Evolutionary conservation across 2,329 filamentous ascomycete species (phyloP), one percentile per base, ranked within the genome.

Genomic region (Colletotrichum tofieldiae): DNA sequence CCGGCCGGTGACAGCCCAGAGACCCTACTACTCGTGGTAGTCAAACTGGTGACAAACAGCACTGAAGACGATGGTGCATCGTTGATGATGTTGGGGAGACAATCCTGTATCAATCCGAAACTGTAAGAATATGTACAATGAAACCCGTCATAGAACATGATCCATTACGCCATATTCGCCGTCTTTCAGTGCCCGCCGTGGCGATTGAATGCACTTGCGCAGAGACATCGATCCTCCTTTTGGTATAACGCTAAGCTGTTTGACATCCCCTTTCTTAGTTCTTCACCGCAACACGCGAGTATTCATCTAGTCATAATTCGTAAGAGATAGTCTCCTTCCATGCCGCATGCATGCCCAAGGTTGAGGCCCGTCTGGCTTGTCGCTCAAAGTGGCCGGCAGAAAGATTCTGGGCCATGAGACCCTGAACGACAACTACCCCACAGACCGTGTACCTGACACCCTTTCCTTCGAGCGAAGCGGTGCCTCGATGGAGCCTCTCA

Each of bases 11-110:
- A 92, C 92, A 73, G 92, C 92, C 45, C 95, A 98, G 85, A 90
- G 93, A 77, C 96, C 94, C 79, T 97, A 96, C 82, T 97, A 97
- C 83, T 91, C 93, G 73, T 99, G 96, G 96, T 98, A 92, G 77
- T 14, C 5, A 78, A 41, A 41, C 20, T 29, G 4, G 35, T 18
- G 16, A 37, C 26, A 7, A 52, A n/a, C 11, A 14, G n/a, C 55
- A 41, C 11, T 55, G 54, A 56, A 7, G 45, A 35, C 18, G 41
- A 32, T 11, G 20, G 29, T 37, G 23, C 26, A 23, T 16, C 54
- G 29, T n/a, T 41, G 35, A 20, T 41, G 39, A 32, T 61, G 66
- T 56, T 23, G 37, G 32, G 12, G 26, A 29, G 35, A 63, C 18
- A 54, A 43, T 64, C 51, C 35, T 51, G 61, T 56, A 62, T 56